phyloP scores from a whole-genome alignment of 768 basidiomycete species.

The Auricularia heimuer region DNA sequence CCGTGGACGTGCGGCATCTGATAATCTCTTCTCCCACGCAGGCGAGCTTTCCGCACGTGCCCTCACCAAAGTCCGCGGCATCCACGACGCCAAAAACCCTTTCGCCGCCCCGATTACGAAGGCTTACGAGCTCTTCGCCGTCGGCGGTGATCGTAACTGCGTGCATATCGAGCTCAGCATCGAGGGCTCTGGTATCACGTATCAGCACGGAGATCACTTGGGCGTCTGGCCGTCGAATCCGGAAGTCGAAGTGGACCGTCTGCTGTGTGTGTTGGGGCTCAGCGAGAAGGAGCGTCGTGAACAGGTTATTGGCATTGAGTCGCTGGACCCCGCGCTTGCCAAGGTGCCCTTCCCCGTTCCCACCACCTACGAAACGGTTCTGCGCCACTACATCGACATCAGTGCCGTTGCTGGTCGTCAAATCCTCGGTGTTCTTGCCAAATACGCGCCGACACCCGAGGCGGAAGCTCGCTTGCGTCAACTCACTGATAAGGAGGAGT shows the following conservation, averaged over 20 bases:
- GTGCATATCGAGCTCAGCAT: constrained; percentile 90
- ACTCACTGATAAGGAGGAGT: constrained; percentile 84
- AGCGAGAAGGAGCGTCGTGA: constrained; percentile 55
- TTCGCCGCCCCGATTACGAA: constrained; percentile 73
- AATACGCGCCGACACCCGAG: constrained; percentile 75
- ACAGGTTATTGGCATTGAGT: constrained; percentile 82
- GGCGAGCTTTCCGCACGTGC: constrained; percentile 95
- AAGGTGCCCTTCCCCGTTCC: constrained; percentile 99
- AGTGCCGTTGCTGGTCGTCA: constrained; percentile 92
- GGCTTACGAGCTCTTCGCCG: constrained; percentile 76
- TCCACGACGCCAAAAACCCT: constrained; percentile 97
- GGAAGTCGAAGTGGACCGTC: constrained; percentile 81
- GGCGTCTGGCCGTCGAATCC: constrained; percentile 97
- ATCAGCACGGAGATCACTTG: constrained; percentile 97
- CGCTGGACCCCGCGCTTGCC: constrained; percentile 94
- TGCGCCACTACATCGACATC: constrained; percentile 96
- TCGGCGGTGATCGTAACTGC: constrained; percentile 73
- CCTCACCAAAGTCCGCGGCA: constrained; percentile 85
- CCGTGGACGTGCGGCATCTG: constrained; percentile 1
- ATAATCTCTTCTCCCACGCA: constrained; percentile 20
- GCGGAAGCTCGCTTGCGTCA: constrained; percentile 65
- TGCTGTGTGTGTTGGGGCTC: constrained; percentile 79
- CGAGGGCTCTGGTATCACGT: constrained; percentile 93
- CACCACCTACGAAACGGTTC: constrained; percentile 85
- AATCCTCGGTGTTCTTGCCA: constrained; percentile 75